Conservation (phyloP, 306 rosid species). For the Castanospermum australe region DNA sequence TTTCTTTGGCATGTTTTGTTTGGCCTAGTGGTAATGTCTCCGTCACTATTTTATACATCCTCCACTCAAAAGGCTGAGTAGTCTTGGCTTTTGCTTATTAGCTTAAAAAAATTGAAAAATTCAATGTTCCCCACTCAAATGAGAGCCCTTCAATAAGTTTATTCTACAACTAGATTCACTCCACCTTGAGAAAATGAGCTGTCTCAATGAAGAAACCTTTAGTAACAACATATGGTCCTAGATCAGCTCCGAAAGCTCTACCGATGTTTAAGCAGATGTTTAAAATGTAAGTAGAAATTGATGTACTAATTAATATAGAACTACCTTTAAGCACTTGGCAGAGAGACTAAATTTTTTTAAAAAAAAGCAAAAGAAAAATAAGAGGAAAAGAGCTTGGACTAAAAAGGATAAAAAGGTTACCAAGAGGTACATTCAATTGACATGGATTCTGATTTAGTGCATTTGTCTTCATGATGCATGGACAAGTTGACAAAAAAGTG, state of each 20-base stretch:
- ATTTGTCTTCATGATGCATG: slow-evolving; percentile 32
- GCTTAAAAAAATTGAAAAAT: slow-evolving; percentile 23
- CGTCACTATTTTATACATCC: slow-evolving; percentile 31
- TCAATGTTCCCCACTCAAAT: slow-evolving; percentile 40
- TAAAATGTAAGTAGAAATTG: not conserved
- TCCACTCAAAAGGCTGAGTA: slow-evolving; percentile 34
- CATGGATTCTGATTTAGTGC: slow-evolving; percentile 12
- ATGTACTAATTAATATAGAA: not conserved
- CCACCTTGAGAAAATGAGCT: slow-evolving; percentile 20
- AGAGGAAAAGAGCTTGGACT: not conserved
- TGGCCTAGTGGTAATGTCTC: slow-evolving; percentile 33
- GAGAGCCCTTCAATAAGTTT: slow-evolving; percentile 22
- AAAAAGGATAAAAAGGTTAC: not conserved
- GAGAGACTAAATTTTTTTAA: too few relatives aligned
- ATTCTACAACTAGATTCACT: slow-evolving; percentile 21
- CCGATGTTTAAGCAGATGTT: not conserved
- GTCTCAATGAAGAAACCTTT: slow-evolving; percentile 28
- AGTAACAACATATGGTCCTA: slow-evolving; percentile 29
- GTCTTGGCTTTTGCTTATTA: slow-evolving; percentile 22
- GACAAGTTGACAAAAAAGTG: slow-evolving; percentile 42
- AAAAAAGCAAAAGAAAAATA: not conserved
- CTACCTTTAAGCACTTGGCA: not conserved
- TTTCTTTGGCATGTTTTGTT: slow-evolving; percentile 26
- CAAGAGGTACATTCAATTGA: not conserved
- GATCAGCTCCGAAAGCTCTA: slow-evolving; percentile 15